These are phyloP conservation scores for Exsudoporus floridanus DNA, from an alignment of 1,284 basidiomycete genomes.

Conservation along the genomic window DNA sequence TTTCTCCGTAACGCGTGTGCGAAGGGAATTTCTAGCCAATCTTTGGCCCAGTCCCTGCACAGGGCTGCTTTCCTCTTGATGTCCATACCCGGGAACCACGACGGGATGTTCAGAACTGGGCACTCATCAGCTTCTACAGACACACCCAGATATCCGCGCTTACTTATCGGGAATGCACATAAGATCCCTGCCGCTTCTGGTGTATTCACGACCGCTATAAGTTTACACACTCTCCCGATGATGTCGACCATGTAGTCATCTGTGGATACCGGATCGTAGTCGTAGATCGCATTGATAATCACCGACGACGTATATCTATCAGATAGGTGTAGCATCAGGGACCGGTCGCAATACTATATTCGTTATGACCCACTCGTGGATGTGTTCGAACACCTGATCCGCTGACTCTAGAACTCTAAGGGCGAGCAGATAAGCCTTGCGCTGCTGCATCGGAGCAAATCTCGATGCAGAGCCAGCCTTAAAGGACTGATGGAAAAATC, in stretches of 20 bases:
- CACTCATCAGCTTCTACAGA: not conserved
- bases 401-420: slow-evolving; percentile 32
- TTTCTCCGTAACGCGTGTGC: slow-evolving; percentile 8
- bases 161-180: slow-evolving; percentile 19
- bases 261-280: slow-evolving; percentile 18
- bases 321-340: not conserved
- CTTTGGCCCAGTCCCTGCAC: slow-evolving; percentile 2
- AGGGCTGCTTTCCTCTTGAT: slow-evolving; percentile 14
- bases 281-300: slow-evolving; percentile 19
- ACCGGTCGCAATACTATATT: not conserved
- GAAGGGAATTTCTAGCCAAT: slow-evolving; percentile 16
- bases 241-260: slow-evolving; percentile 19
- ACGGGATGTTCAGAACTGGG: slow-evolving; percentile 14
- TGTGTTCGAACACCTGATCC: slow-evolving; percentile 26
- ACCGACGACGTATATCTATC: slow-evolving; percentile 19
- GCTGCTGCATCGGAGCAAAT: slow-evolving; percentile 32
- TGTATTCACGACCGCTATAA: slow-evolving; percentile 1
- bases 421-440: slow-evolving; percentile 35
- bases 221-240: slow-evolving; percentile 6
- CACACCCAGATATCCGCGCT: not conserved
- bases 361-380: slow-evolving; percentile 14
- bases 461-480: slow-evolving; percentile 20
- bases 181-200: slow-evolving; percentile 17
- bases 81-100: slow-evolving; percentile 18
- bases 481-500: slow-evolving; percentile 38